phyloP scores from a whole-genome alignment of 345 rosid genomes.

The Pseudoturritis turrita region DNA sequence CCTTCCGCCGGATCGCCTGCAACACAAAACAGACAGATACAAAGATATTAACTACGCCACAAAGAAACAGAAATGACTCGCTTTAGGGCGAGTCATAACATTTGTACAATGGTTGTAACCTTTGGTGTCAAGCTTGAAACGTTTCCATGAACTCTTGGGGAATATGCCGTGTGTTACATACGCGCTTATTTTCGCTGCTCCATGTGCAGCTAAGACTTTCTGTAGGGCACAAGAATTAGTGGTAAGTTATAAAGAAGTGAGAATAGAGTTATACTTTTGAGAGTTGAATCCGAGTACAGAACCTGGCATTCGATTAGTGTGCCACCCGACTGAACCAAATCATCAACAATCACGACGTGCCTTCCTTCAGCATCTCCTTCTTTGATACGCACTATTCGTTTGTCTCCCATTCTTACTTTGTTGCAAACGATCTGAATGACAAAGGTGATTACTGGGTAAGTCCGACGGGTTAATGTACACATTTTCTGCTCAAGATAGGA shows the following conservation, averaged over 20 bases:
- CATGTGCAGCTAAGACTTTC: slow-evolving; percentile 91
- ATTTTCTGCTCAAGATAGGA: not conserved
- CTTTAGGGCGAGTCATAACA: not conserved
- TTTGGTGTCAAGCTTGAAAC: slow-evolving; percentile 74
- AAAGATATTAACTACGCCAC: not conserved
- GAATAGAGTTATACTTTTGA: not conserved
- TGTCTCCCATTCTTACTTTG: slow-evolving; percentile 89
- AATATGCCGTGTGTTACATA: slow-evolving; percentile 95
- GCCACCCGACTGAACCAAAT: slow-evolving; percentile 97
- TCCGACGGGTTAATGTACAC: not conserved
- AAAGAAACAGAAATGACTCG: not conserved
- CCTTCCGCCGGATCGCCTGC: slow-evolving; percentile 72
- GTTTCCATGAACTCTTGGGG: slow-evolving; percentile 86
- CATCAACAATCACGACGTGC: slow-evolving; percentile 93
- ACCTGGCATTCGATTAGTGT: slow-evolving; percentile 98
- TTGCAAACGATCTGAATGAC: slow-evolving; percentile 75
- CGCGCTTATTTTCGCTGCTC: slow-evolving; percentile 89
- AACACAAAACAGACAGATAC: not conserved
- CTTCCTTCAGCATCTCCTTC: slow-evolving; percentile 87
- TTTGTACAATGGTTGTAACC: slow-evolving; percentile 42
- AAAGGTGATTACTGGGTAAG: not conserved
- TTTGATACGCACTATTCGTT: slow-evolving; percentile 82
- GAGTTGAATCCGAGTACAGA: slow-evolving; percentile 12
- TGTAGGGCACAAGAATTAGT: slow-evolving; percentile 22
- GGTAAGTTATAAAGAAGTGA: not conserved